Base-by-base conservation (phyloP, 202 grass and related monocot species). In the Zizania palustris region DNA sequence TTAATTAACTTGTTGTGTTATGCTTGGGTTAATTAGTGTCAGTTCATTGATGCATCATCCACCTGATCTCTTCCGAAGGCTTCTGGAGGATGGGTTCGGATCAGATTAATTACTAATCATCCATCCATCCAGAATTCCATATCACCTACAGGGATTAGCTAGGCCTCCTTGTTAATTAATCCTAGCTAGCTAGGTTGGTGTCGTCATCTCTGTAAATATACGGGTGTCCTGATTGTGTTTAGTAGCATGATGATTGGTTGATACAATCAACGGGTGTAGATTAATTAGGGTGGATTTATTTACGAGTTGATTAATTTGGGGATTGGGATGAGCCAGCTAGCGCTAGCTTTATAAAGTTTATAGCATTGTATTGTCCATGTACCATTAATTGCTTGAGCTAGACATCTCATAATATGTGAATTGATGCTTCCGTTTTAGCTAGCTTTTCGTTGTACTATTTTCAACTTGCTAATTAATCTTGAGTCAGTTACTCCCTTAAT, bases 131-230 rank as follows among this genome's bases (percentile, higher is more conserved):
- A 28, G 28, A 28, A 28, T 28, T 28, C 28, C 28, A 28, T n/a
- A n/a, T n/a, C n/a, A 76, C 65, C 76, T 63, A 49, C 65, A 33
- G 81, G 85, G 50, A 84, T 88, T 77, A 76, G 85, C 42, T 71
- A 54, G 57, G 75, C 63, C 18, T 80, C 50, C 55, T 60, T 80
- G 86, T 88, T 84, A 50, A 75, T 86, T 83, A 87, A 74, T 84
- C 71, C 49, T 88, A 72, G 81, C 51, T 55, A 55, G 51, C 51
- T 55, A 55, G 51, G 51, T 65, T 76, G 41, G 48, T 75, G 58
- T 65, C 76, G 13, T 80, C 69, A 69, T 86, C 49, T 0, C 28
- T 28, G 28, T 28, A 28, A 28, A 28, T 28, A 28, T n/a, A 65
- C 39, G 12, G 51, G 51, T 73, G 33, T 39, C 65, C 80, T 84